Evolutionary conservation across 805 yeast species (phyloP), one percentile per base, ranked within the genome.

Genomic region (Yamadazyma kitorensis): DNA sequence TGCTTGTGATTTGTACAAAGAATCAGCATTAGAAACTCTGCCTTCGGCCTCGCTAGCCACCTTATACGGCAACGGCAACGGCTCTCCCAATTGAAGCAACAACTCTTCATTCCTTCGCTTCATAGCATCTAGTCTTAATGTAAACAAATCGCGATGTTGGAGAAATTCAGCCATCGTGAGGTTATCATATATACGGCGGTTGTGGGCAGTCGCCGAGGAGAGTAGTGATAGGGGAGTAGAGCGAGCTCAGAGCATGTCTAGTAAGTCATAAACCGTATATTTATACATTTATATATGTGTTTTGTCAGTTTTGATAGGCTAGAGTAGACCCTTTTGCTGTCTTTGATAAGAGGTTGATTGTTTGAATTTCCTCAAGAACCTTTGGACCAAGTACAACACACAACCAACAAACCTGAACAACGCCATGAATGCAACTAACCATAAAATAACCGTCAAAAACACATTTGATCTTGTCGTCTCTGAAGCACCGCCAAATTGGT

Each of bases 341-440:
- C 34, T 34, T 19, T 36, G 40, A 27, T 38, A 43, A 14, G 43
- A 39, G 2, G 37, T 34, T 4, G 39, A 32, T 9, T 44, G 47
- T 40, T 42, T 57, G 39, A 62, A 55, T 34, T 45, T 52, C 23
- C 49, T 40, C 14, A 48, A 40, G 27, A 61, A 49, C 41, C 72
- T 56, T 39, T 56, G 60, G 11, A 64, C 33, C 54, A 78, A 64
- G 52, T 76, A 78, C 14, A 62, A 35, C 8, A 64, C 40, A 46
- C 80, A 72, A 6, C 85, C 85, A 31, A 73, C 41, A 40, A 78
- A 67, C 27, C 83, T 53, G 57, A 79, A 69, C 7, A 72, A 53
- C 1, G 84, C 81, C 64, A 79, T 61, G 28, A 76, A 70, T 2
- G 83, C 82, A 26, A 76, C 82, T 25, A 74, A 54, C 82, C 83